Base-by-base conservation (phyloP, 768 basidiomycete genomes). In the Panus rudis region DNA sequence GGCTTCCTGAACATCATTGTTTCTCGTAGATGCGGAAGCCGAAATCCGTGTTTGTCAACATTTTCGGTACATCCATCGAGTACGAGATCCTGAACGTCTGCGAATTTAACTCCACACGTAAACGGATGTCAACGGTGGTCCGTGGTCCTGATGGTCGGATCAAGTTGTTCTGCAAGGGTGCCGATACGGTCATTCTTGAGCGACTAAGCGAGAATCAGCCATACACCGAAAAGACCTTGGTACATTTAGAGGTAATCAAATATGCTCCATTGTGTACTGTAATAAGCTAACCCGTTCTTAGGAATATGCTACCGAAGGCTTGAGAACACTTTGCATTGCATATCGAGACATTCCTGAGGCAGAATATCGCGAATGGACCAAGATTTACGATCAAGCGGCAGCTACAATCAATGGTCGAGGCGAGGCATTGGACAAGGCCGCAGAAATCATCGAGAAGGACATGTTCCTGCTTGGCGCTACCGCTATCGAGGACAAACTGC, bases 91-190 rank as follows among this genome's bases (percentile, higher is more conserved):
- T 99, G 46, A 98, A 98, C 57, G 85, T 99, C 33, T 96, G 93
- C 75, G 96, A 98, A 66, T 99, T 99, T 74, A 98, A 98, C 60
- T 96, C 92, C 19, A 90, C 92, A 4, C 78, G 96, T 39, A 98
- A 99, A 58, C 78, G 96, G 46, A 98, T 99, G 96, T 98, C 96
- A 21, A 94, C 93, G 2, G 66, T 99, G 52, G 76, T 99, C 24
- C 79, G 92, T 19, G 73, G 77, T 20, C 85, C 93, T 0, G 81
- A 91, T 51, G 92, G 94, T 37, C 81, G 79, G 61, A 89, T 99
- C 67, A 97, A 92, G 65, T 60, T 99, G 7, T 98, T 90, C 57
- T 92, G 86, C 47, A 99, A 99, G 62, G 96, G 96, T 21, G 96
- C 96, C 1, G 96, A 99, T 60, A 98, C 92, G 2, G 96, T 98